These are phyloP conservation scores for Zygosaccharomyces sapae DNA, from an alignment of 1,139 yeast genomes.

Conservation along the genomic window DNA sequence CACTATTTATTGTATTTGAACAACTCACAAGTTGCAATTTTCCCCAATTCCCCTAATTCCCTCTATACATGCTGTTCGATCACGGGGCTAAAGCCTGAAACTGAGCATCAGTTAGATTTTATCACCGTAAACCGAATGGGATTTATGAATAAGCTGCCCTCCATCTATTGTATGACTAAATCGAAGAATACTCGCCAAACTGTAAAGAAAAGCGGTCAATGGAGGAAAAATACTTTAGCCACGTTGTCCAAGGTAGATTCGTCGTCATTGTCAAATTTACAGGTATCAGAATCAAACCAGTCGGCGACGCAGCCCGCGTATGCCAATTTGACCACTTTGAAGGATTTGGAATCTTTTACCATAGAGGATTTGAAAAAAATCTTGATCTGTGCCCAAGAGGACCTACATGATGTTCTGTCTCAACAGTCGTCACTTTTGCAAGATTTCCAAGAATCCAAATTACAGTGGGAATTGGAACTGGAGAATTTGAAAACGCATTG, in stretches of 20 bases:
- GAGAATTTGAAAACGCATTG: constrained; percentile 33
- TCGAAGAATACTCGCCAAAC: constrained; percentile 12
- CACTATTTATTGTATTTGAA: constrained; percentile 31
- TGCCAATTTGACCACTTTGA: constrained; percentile 27
- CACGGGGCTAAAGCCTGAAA: constrained; percentile 44
- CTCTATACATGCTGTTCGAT: constrained; percentile 42
- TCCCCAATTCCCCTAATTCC: constrained; percentile 31
- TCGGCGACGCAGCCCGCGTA: constrained; percentile 16
- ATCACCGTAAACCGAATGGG: constrained; percentile 49
- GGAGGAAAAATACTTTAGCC: constrained; percentile 27
- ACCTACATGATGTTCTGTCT: constrained; percentile 33
- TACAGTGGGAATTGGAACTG: constrained; percentile 29
- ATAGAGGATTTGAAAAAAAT: constrained; percentile 34
- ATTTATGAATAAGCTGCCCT: constrained; percentile 44
- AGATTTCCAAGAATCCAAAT: constrained; percentile 32
- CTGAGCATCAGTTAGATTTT: constrained; percentile 52
- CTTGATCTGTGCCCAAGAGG: constrained; percentile 34
- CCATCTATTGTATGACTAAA: constrained; percentile 45
- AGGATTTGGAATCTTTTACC: constrained; percentile 31
- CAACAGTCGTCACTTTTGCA: constrained; percentile 27
- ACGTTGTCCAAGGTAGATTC: constrained; percentile 3
- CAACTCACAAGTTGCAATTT: constrained; percentile 30
- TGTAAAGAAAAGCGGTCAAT: constrained; percentile 15
- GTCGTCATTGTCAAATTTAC: not conserved
- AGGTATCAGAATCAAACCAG: constrained; percentile 3